phyloP scores from a whole-genome alignment of 129 eudicot species.

The Pseudognaphalium luteoalbum region DNA sequence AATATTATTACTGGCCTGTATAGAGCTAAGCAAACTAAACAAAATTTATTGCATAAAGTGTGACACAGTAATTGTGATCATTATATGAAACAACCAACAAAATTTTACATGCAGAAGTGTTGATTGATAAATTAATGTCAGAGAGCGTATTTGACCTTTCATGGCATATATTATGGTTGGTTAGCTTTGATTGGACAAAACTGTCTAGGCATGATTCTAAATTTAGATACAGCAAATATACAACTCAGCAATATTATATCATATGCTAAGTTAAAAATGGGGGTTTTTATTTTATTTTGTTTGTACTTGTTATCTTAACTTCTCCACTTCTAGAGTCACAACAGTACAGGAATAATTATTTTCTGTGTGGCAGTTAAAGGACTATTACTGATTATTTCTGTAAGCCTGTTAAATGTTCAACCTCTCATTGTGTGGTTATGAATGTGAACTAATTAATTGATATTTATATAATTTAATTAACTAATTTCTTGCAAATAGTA shows the following conservation, averaged over 20 bases:
- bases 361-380: neutral
- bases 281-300: neutral
- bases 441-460: neutral
- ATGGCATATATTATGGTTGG: constrained; percentile 15
- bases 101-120: neutral
- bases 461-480: no score
- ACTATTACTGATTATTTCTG: neutral
- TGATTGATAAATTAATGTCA: neutral
- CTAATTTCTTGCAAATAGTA: no score
- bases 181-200: constrained; percentile 13
- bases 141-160: neutral
- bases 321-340: neutral
- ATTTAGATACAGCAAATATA: neutral
- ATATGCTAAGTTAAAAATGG: neutral
- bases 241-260: neutral
- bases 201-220: neutral
- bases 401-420: neutral
- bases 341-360: neutral
- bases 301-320: neutral
- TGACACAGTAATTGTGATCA: neutral
- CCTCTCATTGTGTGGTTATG: neutral
- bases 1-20: neutral
- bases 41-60: neutral
- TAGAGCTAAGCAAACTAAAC: constrained; percentile 11
- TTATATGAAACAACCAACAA: neutral